Percentiles rank a stretch among this genome's conserved stretches.
These are phyloP conservation scores for Claviceps arundinis DNA, from an alignment of 2,329 filamentous ascomycete genomes.

Conservation along the genomic window DNA sequence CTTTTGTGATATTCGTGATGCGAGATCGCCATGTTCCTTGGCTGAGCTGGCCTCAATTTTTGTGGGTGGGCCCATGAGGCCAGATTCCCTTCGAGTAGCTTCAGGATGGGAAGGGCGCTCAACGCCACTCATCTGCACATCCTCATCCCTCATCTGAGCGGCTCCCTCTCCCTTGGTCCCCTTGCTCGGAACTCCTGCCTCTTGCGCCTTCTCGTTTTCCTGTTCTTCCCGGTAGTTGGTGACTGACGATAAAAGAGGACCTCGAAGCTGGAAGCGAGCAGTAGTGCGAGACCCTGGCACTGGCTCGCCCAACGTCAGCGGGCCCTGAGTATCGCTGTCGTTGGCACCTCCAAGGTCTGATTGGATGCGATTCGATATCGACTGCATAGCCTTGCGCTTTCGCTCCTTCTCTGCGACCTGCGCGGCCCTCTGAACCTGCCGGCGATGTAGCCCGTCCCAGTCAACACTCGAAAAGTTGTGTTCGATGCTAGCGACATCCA, in stretches of 20 bases:
- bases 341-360: slow-evolving; percentile 38
- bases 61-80: slow-evolving; percentile 36
- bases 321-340: slow-evolving; percentile 40
- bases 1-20: slow-evolving; percentile 50
- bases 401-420: slow-evolving; percentile 46
- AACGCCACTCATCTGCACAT: slow-evolving; percentile 49
- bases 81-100: slow-evolving; percentile 26
- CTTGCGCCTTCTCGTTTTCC: slow-evolving; percentile 21
- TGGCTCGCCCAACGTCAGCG: slow-evolving; percentile 49
- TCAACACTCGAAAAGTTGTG: slow-evolving; percentile 53
- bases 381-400: slow-evolving; percentile 51
- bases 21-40: slow-evolving; percentile 31
- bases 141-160: slow-evolving; percentile 14
- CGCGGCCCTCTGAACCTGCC: slow-evolving; percentile 53
- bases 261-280: slow-evolving; percentile 42
- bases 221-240: slow-evolving; percentile 52
- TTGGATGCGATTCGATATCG: slow-evolving; percentile 32
- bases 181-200: slow-evolving; percentile 33
- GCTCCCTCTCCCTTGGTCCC: slow-evolving; percentile 19
- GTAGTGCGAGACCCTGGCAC: slow-evolving; percentile 41
- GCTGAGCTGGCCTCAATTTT: slow-evolving; percentile 22
- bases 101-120: slow-evolving; percentile 32
- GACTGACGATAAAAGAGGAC: slow-evolving; percentile 25
- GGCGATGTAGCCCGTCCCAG: slow-evolving; percentile 69
- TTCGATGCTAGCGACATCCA: slow-evolving; percentile 73